phyloP scores from a whole-genome alignment of 1,139 yeast species.

The Hyphopichia pseudoburtonii region DNA sequence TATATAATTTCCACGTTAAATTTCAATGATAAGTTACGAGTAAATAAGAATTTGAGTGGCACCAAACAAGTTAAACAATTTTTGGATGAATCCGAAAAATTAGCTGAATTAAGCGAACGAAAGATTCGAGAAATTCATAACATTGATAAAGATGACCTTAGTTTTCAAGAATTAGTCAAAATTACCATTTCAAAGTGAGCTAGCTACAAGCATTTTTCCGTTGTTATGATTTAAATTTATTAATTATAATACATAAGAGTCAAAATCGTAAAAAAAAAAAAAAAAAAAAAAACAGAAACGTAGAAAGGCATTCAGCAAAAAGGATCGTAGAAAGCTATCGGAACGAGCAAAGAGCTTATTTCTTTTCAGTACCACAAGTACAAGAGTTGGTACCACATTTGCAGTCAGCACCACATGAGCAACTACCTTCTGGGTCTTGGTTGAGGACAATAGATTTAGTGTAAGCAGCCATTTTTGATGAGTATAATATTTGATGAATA shows the following conservation, averaged over 20 bases:
- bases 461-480: slow-evolving; percentile 14
- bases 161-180: no score
- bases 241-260: no score
- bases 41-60: slow-evolving; percentile 9
- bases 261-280: no score
- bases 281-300: no score
- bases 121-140: slow-evolving; percentile 20
- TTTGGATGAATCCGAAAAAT: slow-evolving; percentile 21
- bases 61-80: slow-evolving; percentile 22
- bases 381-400: slow-evolving; percentile 25
- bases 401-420: slow-evolving; percentile 24
- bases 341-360: slow-evolving; percentile 7
- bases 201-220: no score
- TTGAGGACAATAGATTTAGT: slow-evolving; percentile 14
- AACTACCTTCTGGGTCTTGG: slow-evolving; percentile 14
- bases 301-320: no score
- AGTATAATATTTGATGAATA: neutral
- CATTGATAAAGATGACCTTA: neutral
- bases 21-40: slow-evolving; percentile 22
- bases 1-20: slow-evolving; percentile 32
- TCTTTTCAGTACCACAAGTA: slow-evolving; percentile 21
- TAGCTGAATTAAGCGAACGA: slow-evolving; percentile 16
- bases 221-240: no score
- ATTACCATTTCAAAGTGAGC: no score
- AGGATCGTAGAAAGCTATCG: neutral